Evolutionary conservation across 345 rosid genomes (phyloP), one percentile per base, ranked within the genome.

Genomic region (Durio zibethinus): DNA sequence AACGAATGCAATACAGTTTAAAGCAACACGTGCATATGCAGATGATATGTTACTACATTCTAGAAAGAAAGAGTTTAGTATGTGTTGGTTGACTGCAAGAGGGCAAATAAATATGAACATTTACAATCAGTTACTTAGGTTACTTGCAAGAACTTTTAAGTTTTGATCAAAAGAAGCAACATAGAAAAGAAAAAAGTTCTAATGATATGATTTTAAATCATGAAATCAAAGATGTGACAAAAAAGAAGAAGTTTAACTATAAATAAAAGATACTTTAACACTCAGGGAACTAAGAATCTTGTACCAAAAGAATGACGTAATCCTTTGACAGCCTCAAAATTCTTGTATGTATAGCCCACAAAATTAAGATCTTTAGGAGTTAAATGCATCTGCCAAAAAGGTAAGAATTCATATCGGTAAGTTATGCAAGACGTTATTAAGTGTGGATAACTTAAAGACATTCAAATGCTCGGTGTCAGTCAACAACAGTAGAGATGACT

Each of bases 311-410:
- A 83, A 73, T 77, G 88, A 57, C 76, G 86, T 25, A 85, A 76
- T 36, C 90, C 91, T 84, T 90, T 93, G 56, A 94, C 86, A 33
- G 97, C 98, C 61, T 88, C 94, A 15, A 90, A 90, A 80, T 94
- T 93, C 89, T 88, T 94, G 87, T 91, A 93, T 15, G 98, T 93
- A 74, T 94, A 94, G 33, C 98, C 98, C 76, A 93, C 98, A 72
- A 94, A 94, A 82, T 85, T 89, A 79, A 91, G 88, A 75, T 90
- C 93, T 84, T 94, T 80, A 35, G 93, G 86, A 66, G 87, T 86
- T 81, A 87, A 78, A 73, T 80, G 74, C 71, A 74, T 86, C 98
- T 94, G 90, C 33, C 25, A 78, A 53, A 31, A 82, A 77, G 80
- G 11, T 15, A 77, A 54, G 59, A 71, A 43, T 10, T 25, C 36